phyloP scores from a whole-genome alignment of 371 early-diverging fungal genomes.

The Sporodiniella umbellata region DNA sequence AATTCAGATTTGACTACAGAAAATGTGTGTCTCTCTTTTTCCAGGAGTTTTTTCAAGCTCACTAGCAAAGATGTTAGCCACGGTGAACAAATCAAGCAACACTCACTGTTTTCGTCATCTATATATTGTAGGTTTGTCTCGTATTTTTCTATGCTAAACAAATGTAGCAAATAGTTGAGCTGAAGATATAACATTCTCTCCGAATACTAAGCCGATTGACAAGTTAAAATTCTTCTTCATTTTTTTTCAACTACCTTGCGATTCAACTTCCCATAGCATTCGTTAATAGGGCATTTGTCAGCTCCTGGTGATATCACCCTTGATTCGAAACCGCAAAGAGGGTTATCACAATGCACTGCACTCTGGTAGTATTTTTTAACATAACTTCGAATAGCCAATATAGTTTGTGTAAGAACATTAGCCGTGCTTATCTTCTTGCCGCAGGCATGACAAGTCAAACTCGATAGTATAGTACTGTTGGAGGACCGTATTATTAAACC shows the following conservation, averaged over 20 bases:
- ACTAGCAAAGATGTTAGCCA: too few relatives aligned
- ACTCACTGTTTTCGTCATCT: background rate
- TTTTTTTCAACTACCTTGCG: slow-evolving; percentile 43
- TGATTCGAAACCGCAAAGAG: slow-evolving; percentile 46
- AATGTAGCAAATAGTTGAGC: slow-evolving; percentile 24
- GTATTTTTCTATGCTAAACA: slow-evolving; percentile 20
- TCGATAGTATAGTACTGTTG: slow-evolving; percentile 10
- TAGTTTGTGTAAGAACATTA: slow-evolving; percentile 53
- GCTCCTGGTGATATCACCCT: slow-evolving; percentile 36
- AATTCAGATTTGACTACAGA: background rate
- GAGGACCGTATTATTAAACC: slow-evolving; percentile 44
- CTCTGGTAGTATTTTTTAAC: slow-evolving; percentile 61
- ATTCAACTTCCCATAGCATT: slow-evolving; percentile 64
- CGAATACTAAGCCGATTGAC: slow-evolving; percentile 23
- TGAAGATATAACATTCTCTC: slow-evolving; percentile 36
- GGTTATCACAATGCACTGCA: slow-evolving; percentile 63
- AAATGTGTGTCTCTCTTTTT: background rate
- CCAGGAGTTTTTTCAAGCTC: background rate
- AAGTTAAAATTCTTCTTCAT: background rate
- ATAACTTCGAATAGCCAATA: slow-evolving; percentile 46
- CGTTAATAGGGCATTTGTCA: slow-evolving; percentile 63
- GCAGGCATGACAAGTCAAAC: slow-evolving; percentile 59
- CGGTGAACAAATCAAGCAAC: too few relatives aligned
- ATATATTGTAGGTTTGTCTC: background rate
- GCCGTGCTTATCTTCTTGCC: slow-evolving; percentile 17